phyloP scores from a whole-genome alignment of 1,139 yeast genomes.

The Yamadazyma trypodendri region DNA sequence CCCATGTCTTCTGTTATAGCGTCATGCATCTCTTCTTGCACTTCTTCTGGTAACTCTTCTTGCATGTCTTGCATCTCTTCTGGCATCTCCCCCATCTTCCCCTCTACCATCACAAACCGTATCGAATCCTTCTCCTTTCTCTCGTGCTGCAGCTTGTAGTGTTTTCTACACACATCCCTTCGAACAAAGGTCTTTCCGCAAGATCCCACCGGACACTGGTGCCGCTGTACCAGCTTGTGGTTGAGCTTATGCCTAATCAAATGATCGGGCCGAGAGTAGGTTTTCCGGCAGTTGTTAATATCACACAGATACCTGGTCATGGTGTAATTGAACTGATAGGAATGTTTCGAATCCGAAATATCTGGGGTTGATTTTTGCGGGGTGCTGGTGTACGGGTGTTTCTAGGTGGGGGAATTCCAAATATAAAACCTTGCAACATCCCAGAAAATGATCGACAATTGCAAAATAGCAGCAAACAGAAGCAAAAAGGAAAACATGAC shows the following conservation, averaged over 20 bases:
- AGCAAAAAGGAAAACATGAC: slow-evolving; percentile 9
- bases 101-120: neutral
- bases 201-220: slow-evolving; percentile 31
- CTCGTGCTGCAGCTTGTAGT: slow-evolving; percentile 13
- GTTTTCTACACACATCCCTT: slow-evolving; percentile 26
- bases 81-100: too few relatives aligned
- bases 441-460: neutral
- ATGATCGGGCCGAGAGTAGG: slow-evolving; percentile 45
- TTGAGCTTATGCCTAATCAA: slow-evolving; percentile 42
- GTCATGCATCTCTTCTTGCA: too few relatives aligned
- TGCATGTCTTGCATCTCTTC: too few relatives aligned
- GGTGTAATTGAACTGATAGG: too few relatives aligned
- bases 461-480: neutral
- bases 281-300: slow-evolving; percentile 31
- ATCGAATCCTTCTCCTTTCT: neutral
- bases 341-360: too few relatives aligned
- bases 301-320: slow-evolving; percentile 3
- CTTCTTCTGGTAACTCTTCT: too few relatives aligned
- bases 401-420: neutral
- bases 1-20: too few relatives aligned
- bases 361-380: slow-evolving; percentile 3
- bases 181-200: slow-evolving; percentile 45
- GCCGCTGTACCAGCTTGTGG: slow-evolving; percentile 32
- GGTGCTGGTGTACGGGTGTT: slow-evolving; percentile 2
- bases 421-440: too few relatives aligned